Evolutionary conservation across 441 rosid genomes (phyloP).

Genomic region (Gossypium gossypioides): DNA sequence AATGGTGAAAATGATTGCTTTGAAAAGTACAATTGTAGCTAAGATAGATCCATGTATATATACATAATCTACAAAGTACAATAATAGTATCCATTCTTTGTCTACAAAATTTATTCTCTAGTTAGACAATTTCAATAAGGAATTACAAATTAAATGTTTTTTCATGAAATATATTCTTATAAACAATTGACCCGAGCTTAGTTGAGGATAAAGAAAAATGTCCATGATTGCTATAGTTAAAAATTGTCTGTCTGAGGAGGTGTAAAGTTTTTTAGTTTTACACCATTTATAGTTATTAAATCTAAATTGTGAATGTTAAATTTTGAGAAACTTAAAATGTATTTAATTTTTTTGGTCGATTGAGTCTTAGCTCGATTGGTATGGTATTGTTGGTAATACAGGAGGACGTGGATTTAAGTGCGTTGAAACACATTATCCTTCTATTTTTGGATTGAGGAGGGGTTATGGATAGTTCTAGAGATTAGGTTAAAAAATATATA

Average conservation of each 20-base stretch:
- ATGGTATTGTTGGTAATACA: too few relatives aligned
- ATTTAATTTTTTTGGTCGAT: too few relatives aligned
- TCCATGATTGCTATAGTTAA: not conserved
- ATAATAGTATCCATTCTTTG: not conserved
- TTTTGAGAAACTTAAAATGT: not conserved
- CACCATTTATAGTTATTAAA: not conserved
- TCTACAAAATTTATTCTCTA: not conserved
- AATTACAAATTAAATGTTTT: not conserved
- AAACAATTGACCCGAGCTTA: not conserved
- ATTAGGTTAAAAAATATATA: too few relatives aligned
- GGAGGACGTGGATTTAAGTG: too few relatives aligned
- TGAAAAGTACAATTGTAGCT: not conserved
- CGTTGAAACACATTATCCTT: too few relatives aligned
- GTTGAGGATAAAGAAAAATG: not conserved
- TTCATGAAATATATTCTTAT: not conserved
- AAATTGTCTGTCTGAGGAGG: too few relatives aligned
- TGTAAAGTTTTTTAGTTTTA: too few relatives aligned
- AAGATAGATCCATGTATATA: not conserved
- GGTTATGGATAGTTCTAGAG: too few relatives aligned
- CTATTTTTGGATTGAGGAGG: too few relatives aligned
- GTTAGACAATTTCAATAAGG: not conserved
- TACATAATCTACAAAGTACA: not conserved
- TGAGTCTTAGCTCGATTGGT: too few relatives aligned
- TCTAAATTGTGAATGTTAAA: not conserved
- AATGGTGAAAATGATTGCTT: slow-evolving; percentile 4